Percentiles rank a stretch among this genome's conserved stretches.
Conservation (phyloP, 257 asterid genomes). For the Scutellaria minor region DNA sequence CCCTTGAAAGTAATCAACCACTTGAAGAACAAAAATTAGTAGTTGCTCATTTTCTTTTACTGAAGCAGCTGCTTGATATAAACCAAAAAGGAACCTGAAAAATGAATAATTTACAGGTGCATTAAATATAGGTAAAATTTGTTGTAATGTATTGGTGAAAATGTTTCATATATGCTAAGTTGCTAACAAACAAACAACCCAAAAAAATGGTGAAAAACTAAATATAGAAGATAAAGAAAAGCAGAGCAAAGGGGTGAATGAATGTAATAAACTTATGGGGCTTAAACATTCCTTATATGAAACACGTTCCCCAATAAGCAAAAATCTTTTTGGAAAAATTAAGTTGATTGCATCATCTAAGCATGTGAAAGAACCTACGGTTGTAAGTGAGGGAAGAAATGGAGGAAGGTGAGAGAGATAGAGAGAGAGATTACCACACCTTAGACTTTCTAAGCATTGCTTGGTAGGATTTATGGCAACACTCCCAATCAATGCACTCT, state of each 20-base stretch:
- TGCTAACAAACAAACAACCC: constrained; percentile 13
- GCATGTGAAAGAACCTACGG: constrained; percentile 32
- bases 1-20: constrained; percentile 55
- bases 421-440: constrained; percentile 49
- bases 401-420: constrained; percentile 6
- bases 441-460: constrained; percentile 67
- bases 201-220: constrained; percentile 24
- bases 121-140: constrained; percentile 14
- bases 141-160: constrained; percentile 23
- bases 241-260: background rate
- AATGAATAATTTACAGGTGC: constrained; percentile 31
- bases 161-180: background rate
- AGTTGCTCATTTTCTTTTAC: constrained; percentile 62
- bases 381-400: background rate
- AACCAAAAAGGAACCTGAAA: constrained; percentile 67
- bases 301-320: constrained; percentile 16
- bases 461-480: constrained; percentile 56
- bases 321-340: constrained; percentile 1
- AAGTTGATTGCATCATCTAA: constrained; percentile 16
- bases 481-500: constrained; percentile 39
- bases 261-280: constrained; percentile 9
- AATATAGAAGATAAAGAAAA: constrained; percentile 7
- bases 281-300: constrained; percentile 24
- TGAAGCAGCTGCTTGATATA: constrained; percentile 53
- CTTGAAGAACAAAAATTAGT: constrained; percentile 64